Evolutionary conservation across 768 basidiomycete species (phyloP).

Genomic region (Dioszegia hungarica): DNA sequence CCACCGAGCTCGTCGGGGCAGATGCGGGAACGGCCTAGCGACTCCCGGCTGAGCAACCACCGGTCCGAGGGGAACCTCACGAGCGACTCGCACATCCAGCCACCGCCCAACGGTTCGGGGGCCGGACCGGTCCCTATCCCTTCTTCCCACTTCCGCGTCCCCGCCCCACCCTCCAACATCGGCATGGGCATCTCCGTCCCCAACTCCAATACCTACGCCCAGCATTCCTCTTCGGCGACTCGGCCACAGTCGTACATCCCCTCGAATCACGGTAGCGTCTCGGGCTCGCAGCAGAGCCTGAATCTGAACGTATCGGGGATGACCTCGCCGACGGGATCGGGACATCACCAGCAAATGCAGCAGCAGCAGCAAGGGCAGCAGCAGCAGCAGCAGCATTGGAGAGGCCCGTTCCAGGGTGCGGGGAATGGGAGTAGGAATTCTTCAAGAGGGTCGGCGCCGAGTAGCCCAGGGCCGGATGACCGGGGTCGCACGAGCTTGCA

Average conservation of each 20-base stretch:
- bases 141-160: background rate
- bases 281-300: conserved; percentile 14
- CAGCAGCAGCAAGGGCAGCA: background rate
- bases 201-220: background rate
- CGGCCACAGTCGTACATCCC: conserved; percentile 3
- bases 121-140: conserved; percentile 1
- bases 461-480: conserved; percentile 32
- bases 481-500: conserved; percentile 16
- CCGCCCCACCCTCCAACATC: background rate
- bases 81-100: background rate
- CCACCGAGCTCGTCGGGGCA: conserved; percentile 5
- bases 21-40: conserved; percentile 17
- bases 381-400: conserved; percentile 1
- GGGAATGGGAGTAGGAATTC: conserved; percentile 23
- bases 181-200: no score
- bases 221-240: background rate
- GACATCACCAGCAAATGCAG: no score
- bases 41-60: conserved; percentile 19
- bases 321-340: background rate
- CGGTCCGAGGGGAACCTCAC: conserved; percentile 15
- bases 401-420: conserved; percentile 34
- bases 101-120: background rate
- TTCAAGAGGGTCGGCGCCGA: conserved; percentile 30
- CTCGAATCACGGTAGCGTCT: background rate
- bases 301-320: background rate